Conservation (phyloP, 805 yeast genomes). For the Metschnikowia amazonensis region DNA sequence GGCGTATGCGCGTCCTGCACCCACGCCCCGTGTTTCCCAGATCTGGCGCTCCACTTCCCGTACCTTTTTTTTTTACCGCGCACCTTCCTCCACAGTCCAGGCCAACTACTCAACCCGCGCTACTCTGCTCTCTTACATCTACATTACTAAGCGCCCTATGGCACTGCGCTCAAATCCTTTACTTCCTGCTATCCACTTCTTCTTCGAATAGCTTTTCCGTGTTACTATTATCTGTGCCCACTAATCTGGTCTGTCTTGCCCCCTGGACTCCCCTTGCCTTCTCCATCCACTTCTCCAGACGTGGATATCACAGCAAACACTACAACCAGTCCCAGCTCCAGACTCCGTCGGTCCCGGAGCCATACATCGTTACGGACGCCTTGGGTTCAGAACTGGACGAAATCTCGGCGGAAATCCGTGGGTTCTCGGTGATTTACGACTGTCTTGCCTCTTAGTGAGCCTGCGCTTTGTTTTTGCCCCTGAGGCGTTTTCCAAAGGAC, state of each 20-base stretch:
- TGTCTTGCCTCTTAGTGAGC: no score
- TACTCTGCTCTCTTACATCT: background rate
- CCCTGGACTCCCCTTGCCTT: background rate
- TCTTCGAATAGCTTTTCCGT: background rate
- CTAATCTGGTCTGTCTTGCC: no score
- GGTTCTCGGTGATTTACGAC: background rate
- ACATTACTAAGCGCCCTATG: background rate
- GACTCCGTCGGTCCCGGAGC: background rate
- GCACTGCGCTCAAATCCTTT: background rate
- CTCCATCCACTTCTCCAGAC: background rate
- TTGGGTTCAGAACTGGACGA: background rate
- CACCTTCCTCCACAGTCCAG: background rate
- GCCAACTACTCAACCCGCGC: background rate
- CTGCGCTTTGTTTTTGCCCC: background rate
- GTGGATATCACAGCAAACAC: background rate
- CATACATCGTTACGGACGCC: background rate
- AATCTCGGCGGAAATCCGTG: background rate
- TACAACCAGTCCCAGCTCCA: background rate
- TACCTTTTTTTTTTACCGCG: slow-evolving; percentile 8
- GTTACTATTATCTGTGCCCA: no score
- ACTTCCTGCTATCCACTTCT: background rate
- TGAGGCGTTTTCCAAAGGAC: no score
- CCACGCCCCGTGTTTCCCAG: background rate
- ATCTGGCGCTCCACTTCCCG: slow-evolving; percentile 3
- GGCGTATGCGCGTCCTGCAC: background rate